phyloP scores from a whole-genome alignment of 1,139 yeast genomes.

The Diutina pseudorugosa region DNA sequence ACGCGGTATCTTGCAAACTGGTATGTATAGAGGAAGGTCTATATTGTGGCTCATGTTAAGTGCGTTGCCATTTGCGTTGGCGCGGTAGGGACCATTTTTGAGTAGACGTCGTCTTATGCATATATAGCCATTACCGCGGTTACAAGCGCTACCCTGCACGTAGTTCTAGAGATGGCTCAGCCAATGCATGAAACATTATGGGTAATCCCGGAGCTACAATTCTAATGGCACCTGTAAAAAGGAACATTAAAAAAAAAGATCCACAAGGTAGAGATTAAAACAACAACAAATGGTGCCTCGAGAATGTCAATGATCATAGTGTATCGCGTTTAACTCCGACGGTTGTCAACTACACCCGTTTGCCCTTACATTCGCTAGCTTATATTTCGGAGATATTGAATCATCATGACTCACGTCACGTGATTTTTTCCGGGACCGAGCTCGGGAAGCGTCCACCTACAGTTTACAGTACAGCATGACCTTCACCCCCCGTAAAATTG shows the following conservation, averaged over 20 bases:
- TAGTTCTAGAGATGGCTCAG: neutral
- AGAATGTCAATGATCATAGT: too few relatives aligned
- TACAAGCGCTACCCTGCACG: neutral
- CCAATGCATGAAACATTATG: neutral
- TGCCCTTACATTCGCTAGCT: too few relatives aligned
- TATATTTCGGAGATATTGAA: neutral
- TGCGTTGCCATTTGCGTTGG: neutral
- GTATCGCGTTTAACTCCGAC: too few relatives aligned
- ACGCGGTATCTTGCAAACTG: too few relatives aligned
- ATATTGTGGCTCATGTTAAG: too few relatives aligned
- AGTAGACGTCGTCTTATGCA: neutral
- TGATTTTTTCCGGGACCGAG: neutral
- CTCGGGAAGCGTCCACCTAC: neutral
- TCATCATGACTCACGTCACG: neutral
- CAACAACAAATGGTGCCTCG: too few relatives aligned
- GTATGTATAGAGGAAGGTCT: too few relatives aligned
- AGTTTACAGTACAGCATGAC: neutral
- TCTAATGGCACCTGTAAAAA: too few relatives aligned
- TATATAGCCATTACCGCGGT: neutral
- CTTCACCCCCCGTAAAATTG: neutral
- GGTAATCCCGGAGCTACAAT: neutral
- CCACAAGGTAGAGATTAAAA: too few relatives aligned
- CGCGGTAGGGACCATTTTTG: neutral
- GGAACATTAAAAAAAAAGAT: too few relatives aligned
- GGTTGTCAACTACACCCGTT: too few relatives aligned